phyloP scores from a whole-genome alignment of 1,284 basidiomycete species.

The Agroathelia rolfsii region DNA sequence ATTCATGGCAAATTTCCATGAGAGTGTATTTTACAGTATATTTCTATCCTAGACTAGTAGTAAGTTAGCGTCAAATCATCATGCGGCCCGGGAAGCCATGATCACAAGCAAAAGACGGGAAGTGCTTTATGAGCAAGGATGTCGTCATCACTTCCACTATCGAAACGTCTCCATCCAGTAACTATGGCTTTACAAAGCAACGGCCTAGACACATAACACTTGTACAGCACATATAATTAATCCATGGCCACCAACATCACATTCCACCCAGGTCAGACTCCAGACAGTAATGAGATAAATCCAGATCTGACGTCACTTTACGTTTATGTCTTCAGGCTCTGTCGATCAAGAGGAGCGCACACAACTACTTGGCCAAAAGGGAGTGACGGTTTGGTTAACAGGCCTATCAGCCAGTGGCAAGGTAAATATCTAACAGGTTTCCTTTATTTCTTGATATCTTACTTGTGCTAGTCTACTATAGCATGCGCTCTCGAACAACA shows the following conservation, averaged over 20 bases:
- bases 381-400: conserved; percentile 92
- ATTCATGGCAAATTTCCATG: too few species aligned
- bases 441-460: conserved; percentile 52
- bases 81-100: too few species aligned
- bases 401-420: conserved; percentile 87
- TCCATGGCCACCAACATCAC: conserved; percentile 81
- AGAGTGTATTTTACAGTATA: too few species aligned
- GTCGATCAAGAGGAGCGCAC: conserved; percentile 62
- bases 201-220: too few species aligned
- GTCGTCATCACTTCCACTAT: too few species aligned
- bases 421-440: conserved; percentile 46
- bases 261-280: conserved; percentile 28
- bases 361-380: conserved; percentile 65
- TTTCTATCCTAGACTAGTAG: too few species aligned
- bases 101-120: too few species aligned
- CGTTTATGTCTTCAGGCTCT: conserved; percentile 45
- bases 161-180: too few species aligned
- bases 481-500: conserved; percentile 96
- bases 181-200: too few species aligned
- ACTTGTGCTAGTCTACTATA: conserved; percentile 74
- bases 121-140: too few species aligned
- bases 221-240: too few species aligned
- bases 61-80: too few species aligned
- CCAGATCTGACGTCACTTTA: conserved; percentile 1
- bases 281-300: conserved; percentile 1